Conservation (phyloP, 164 flowering plant genomes). For the Dillenia suffruticosa region DNA sequence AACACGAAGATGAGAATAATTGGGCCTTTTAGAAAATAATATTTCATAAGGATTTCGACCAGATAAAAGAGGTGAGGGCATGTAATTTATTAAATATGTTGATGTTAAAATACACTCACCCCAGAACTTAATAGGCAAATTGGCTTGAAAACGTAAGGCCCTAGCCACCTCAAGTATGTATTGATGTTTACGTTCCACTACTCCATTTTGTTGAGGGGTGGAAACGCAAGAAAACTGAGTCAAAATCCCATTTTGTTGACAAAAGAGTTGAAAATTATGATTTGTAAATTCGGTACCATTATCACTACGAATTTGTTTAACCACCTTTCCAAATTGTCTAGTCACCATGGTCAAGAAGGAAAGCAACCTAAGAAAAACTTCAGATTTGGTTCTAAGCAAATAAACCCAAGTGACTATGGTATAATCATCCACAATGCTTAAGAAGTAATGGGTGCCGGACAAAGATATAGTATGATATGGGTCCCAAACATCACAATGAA, state of each 20-base stretch:
- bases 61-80: no score
- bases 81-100: no score
- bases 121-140: no score
- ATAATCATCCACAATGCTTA: conserved; percentile 13
- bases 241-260: background rate
- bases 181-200: no score
- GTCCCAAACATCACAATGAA: conserved; percentile 15
- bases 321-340: background rate
- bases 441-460: background rate
- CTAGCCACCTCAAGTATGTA: no score
- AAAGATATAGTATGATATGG: background rate
- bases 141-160: no score
- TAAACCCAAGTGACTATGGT: background rate
- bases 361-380: background rate
- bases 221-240: conserved; percentile 2
- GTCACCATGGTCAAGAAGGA: background rate
- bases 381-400: background rate
- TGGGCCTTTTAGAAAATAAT: no score
- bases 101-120: no score
- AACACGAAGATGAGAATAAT: no score
- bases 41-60: no score
- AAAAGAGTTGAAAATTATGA: background rate
- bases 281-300: background rate
- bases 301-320: conserved; percentile 5
- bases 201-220: no score